These are phyloP conservation scores for Eutrema salsugineum DNA, from an alignment of 441 rosid genomes.

Conservation along the genomic window DNA sequence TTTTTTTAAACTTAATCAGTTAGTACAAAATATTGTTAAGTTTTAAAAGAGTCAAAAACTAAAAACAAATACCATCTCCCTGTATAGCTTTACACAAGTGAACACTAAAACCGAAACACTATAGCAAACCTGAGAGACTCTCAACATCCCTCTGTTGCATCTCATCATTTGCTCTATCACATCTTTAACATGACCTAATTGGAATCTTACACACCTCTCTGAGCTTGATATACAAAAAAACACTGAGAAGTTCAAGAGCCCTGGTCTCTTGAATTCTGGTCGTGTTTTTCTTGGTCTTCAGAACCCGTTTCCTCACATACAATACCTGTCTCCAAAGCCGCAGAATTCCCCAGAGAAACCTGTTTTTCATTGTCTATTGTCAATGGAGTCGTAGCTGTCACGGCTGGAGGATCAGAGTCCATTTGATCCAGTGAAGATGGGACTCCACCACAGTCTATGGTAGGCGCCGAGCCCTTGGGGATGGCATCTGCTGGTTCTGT, in stretches of 20 bases:
- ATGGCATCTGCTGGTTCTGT: slow-evolving; percentile 24
- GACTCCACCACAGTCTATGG: slow-evolving; percentile 21
- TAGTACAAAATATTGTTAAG: no score
- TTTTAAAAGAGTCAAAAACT: no score
- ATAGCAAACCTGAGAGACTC: neutral
- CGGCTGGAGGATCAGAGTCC: slow-evolving; percentile 20
- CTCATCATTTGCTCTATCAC: neutral
- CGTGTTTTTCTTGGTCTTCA: slow-evolving; percentile 27
- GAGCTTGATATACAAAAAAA: slow-evolving; percentile 26
- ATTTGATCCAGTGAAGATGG: slow-evolving; percentile 31
- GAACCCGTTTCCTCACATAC: slow-evolving; percentile 14
- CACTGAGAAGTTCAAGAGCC: slow-evolving; percentile 34
- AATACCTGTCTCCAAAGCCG: neutral
- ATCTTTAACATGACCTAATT: slow-evolving; percentile 11
- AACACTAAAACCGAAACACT: neutral
- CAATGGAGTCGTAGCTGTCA: slow-evolving; percentile 24
- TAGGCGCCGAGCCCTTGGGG: slow-evolving; percentile 10
- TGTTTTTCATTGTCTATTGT: slow-evolving; percentile 24
- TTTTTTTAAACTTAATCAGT: no score
- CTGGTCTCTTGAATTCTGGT: slow-evolving; percentile 21
- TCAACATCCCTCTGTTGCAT: neutral
- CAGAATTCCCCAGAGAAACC: slow-evolving; percentile 11
- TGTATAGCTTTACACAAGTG: neutral
- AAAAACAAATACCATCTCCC: no score
- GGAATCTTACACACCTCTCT: slow-evolving; percentile 22